These are phyloP conservation scores for Rauvolfia tetraphylla DNA, from an alignment of 257 asterid species.

Conservation along the genomic window DNA sequence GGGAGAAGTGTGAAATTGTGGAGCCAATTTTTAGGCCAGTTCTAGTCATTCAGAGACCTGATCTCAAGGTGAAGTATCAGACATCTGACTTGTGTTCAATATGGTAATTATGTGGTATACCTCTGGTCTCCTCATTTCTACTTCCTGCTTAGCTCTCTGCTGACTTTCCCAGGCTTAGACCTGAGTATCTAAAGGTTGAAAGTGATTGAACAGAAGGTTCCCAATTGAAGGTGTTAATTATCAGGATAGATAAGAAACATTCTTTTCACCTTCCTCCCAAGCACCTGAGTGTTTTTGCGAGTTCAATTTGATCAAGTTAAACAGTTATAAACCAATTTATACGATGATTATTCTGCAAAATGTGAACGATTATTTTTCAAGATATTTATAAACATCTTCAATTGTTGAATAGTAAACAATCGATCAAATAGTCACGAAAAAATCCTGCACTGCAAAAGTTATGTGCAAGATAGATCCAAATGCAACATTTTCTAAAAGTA, in stretches of 20 bases:
- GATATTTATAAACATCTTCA: no score
- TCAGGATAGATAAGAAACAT: background rate
- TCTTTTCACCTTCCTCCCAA: conserved; percentile 86
- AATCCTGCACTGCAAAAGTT: no score
- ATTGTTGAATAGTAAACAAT: no score
- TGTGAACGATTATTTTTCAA: no score
- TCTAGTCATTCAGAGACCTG: background rate
- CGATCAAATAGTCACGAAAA: no score
- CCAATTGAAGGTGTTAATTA: background rate
- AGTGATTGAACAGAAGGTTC: background rate
- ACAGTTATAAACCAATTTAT: no score
- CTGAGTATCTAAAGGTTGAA: conserved; percentile 21
- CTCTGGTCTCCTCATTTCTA: conserved; percentile 96
- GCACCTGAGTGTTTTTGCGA: conserved; percentile 79
- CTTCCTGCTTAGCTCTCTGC: conserved; percentile 87
- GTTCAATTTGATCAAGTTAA: conserved; percentile 62
- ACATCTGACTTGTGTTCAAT: background rate
- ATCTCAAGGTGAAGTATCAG: background rate
- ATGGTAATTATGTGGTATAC: conserved; percentile 21
- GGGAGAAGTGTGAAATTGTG: background rate
- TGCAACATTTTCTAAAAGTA: no score
- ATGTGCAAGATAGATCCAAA: no score
- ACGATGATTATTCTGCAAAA: no score
- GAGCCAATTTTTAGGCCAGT: background rate
- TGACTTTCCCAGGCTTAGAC: conserved; percentile 98